Evolutionary conservation across 2,329 filamentous ascomycete species (phyloP), one percentile per base, ranked within the genome.

Genomic region (Ascosphaera pollenicola): DNA sequence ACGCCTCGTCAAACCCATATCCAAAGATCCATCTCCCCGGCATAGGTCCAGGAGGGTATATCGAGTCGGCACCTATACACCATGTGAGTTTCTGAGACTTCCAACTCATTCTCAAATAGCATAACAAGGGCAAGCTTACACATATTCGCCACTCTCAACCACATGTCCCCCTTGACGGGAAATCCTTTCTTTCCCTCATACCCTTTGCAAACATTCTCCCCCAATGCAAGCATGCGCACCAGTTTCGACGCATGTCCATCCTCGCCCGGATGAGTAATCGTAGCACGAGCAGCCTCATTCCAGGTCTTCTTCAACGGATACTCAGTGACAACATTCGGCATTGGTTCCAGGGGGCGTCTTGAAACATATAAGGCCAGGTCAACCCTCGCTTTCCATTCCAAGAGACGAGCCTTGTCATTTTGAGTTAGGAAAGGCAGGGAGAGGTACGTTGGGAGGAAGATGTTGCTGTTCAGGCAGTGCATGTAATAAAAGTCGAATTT

Each of bases 401-500:
- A 62, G 0, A 93, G 59, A 4, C 80, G 72, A 10, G 65, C 61
- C 51, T 85, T 87, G 37, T 63, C 61, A 6, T 63, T 61, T 0
- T 58, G 51, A 0, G 71, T 63, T 35, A 84, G 63, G 68, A 70
- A 89, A 30, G 63, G 46, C 45, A 66, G 66, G 8, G 59, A 58
- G 49, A 75, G 67, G 52, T 93, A 66, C 6, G 64, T 53, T 4
- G 65, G 62, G 46, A 81, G 66, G 60, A 87, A 89, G 46, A 92
- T 72, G n/a, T 76, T 75, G 8, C 64, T 63, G 51, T 78, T 94
- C 46, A 87, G 60, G 49, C 74, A 71, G 56, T 94, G 85, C 49
- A 85, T 84, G 51, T 63, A 64, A 61, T 76, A 89, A 54, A 94
- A 94, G 53, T 93, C 85, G 52, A 82, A 73, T 52, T 78, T 84